These are phyloP conservation scores for Penicillium chermesinum DNA, from an alignment of 495 filamentous ascomycete species.

Conservation along the genomic window DNA sequence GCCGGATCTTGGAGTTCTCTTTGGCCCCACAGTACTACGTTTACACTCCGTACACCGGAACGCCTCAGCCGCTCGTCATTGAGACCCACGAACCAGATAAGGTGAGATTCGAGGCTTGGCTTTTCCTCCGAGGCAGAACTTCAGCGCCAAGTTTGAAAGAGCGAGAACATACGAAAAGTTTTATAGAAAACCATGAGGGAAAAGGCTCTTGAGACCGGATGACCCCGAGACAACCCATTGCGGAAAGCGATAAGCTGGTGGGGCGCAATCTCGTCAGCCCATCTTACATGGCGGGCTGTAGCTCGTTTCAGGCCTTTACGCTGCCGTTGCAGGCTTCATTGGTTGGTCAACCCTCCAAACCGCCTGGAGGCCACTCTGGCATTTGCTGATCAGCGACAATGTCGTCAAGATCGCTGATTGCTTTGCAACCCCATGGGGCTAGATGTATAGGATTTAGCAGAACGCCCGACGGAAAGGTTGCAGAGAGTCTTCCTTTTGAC, in stretches of 20 bases:
- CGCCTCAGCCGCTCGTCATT: constrained; percentile 3
- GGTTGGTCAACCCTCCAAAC: neutral
- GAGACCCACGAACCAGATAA: neutral
- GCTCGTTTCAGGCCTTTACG: constrained; percentile 9
- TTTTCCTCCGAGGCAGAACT: too few relatives aligned
- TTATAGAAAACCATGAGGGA: neutral
- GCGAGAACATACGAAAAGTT: too few relatives aligned
- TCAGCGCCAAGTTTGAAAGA: too few relatives aligned
- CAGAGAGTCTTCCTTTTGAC: too few relatives aligned
- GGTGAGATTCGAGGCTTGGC: neutral
- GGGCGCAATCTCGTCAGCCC: constrained; percentile 14
- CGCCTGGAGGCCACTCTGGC: neutral
- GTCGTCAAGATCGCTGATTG: neutral
- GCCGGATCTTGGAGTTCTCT: neutral
- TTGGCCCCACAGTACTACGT: constrained; percentile 7
- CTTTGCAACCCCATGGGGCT: neutral
- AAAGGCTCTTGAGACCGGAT: neutral
- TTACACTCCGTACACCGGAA: neutral
- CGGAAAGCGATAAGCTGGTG: constrained; percentile 1
- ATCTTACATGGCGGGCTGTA: constrained; percentile 3
- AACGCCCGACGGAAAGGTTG: neutral
- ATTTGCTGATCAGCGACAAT: neutral
- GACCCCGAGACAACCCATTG: neutral
- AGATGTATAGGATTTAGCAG: neutral
- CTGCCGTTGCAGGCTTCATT: neutral